Evolutionary conservation across 192 early-diverging fungal genomes (phyloP), one percentile per base, ranked within the genome.

Genomic region (Gonapodya sp.): DNA sequence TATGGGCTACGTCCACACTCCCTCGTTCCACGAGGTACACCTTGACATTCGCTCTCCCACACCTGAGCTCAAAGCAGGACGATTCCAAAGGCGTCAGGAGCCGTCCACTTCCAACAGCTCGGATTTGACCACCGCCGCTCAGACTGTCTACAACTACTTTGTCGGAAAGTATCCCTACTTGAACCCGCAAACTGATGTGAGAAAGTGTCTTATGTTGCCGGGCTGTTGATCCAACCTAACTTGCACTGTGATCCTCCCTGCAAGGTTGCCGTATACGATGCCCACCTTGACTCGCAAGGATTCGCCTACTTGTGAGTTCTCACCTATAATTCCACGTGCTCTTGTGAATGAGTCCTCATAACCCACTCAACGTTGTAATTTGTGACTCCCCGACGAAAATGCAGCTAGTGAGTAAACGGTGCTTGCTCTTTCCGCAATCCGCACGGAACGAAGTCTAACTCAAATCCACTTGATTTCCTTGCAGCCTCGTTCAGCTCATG

Each of bases 1-100:
- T n/a, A n/a, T n/a, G n/a, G n/a, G n/a, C n/a, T n/a, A n/a, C n/a
- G n/a, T n/a, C n/a, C n/a, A n/a, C n/a, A n/a, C n/a, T n/a, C n/a
- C n/a, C n/a, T n/a, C n/a, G n/a, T n/a, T n/a, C n/a, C 75, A 77
- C 75, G 8, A 2, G 8, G 30, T 77, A 34, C 75, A 77, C 75
- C 18, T 77, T 34, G 75, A 77, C 31, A 18, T 77, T 33, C 75
- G 18, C 30, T 77, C 75, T 16, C 75, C 75, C 75, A 77, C 75
- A 33, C 75, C 75, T 33, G 75, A 31, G 31, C 2, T 77, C 31
- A 2, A 31, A 18, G 2, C 34, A 77, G 8, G 18, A 32, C 8
- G 30, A 18, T 34, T 77, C 75, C 18, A 34, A 31, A 77, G 34
- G 2, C 18, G 31, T 14, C 75, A 31, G 31, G 8, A 77, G 30